Conservation (phyloP, 805 yeast genomes). For the Suhomyces kilbournensis region DNA sequence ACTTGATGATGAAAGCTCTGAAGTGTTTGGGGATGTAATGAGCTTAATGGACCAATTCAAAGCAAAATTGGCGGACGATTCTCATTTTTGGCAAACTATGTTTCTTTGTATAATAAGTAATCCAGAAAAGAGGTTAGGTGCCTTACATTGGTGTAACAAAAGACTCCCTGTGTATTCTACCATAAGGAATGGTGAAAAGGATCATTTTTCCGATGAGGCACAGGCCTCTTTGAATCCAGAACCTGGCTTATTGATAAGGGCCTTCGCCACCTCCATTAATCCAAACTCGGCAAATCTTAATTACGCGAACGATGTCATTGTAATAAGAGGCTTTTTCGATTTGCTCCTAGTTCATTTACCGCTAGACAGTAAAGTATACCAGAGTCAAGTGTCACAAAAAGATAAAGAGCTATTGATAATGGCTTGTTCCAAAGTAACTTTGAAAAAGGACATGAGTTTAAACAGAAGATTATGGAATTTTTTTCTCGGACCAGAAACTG, state of each 20-base stretch:
- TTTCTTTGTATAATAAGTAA: slow-evolving; percentile 74
- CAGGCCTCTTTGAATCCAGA: slow-evolving; percentile 67
- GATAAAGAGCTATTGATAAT: slow-evolving; percentile 61
- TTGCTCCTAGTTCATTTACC: slow-evolving; percentile 66
- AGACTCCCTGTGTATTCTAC: slow-evolving; percentile 60
- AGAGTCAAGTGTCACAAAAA: slow-evolving; percentile 40
- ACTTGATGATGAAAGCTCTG: slow-evolving; percentile 88
- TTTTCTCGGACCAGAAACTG: slow-evolving; percentile 75
- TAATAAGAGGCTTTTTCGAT: slow-evolving; percentile 87
- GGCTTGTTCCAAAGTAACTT: slow-evolving; percentile 63
- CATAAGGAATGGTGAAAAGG: slow-evolving; percentile 18
- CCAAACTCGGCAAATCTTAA: slow-evolving; percentile 27
- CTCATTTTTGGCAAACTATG: slow-evolving; percentile 83
- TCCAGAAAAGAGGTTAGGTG: slow-evolving; percentile 80
- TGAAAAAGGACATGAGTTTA: slow-evolving; percentile 88
- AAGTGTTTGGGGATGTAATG: slow-evolving; percentile 63
- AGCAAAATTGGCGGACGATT: slow-evolving; percentile 55
- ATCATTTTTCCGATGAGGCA: slow-evolving; percentile 46
- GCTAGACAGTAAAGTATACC: slow-evolving; percentile 57
- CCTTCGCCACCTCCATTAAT: slow-evolving; percentile 65
- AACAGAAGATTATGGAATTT: slow-evolving; percentile 93
- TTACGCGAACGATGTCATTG: slow-evolving; percentile 53
- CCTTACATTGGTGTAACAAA: slow-evolving; percentile 68
- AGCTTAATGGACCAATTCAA: slow-evolving; percentile 60
- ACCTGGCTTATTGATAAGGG: slow-evolving; percentile 73